Evolutionary conservation across 768 basidiomycete species (phyloP).

Genomic region (Trametes villosa): DNA sequence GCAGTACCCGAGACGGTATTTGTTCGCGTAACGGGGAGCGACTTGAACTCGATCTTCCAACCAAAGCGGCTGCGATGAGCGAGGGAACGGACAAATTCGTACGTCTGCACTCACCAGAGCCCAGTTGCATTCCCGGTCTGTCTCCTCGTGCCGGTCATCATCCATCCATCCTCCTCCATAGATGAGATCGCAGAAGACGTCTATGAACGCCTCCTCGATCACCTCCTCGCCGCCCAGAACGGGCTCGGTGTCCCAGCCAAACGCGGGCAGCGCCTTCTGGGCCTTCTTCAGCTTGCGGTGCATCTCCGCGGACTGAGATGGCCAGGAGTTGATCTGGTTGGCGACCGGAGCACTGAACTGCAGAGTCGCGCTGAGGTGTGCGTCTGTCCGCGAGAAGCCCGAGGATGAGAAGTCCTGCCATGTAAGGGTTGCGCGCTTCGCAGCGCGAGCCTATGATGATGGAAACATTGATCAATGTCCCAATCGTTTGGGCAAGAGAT

Average conservation of each 20-base stretch:
- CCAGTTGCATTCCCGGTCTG: constrained; percentile 91
- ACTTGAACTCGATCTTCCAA: constrained; percentile 83
- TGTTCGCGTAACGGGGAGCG: constrained; percentile 52
- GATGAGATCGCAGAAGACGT: constrained; percentile 81
- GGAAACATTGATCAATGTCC: not conserved
- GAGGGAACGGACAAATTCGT: not conserved
- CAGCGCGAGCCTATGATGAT: constrained; percentile 54
- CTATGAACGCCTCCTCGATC: constrained; percentile 89
- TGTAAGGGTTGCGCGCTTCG: constrained; percentile 82
- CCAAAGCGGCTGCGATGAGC: not conserved
- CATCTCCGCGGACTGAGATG: constrained; percentile 71
- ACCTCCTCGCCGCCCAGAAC: constrained; percentile 77
- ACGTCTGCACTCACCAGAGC: constrained; percentile 65
- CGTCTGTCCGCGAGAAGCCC: constrained; percentile 83
- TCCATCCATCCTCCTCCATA: constrained; percentile 90
- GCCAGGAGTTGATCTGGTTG: constrained; percentile 72
- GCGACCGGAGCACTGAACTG: constrained; percentile 68
- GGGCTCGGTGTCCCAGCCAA: constrained; percentile 92
- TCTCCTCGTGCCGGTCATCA: constrained; percentile 67
- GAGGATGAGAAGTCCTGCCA: constrained; percentile 89
- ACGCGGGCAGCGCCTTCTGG: constrained; percentile 78
- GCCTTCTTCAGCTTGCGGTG: constrained; percentile 82
- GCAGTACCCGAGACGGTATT: constrained; percentile 33
- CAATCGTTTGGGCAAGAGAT: not conserved
- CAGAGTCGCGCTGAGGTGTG: constrained; percentile 76